phyloP scores from a whole-genome alignment of 2,329 filamentous ascomycete species.

The Scleromitrula shiraiana region DNA sequence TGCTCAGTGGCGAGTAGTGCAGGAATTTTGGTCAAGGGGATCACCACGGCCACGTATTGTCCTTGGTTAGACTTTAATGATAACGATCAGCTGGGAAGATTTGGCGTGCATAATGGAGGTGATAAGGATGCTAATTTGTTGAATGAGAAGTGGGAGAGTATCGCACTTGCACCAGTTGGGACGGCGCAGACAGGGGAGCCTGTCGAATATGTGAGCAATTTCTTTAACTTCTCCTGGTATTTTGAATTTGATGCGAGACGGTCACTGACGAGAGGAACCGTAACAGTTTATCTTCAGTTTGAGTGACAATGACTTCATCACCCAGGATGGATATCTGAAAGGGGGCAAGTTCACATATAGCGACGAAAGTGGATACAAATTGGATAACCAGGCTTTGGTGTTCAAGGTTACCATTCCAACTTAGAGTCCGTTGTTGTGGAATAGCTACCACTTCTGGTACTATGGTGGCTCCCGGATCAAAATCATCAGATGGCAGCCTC shows the following conservation, averaged over 20 bases:
- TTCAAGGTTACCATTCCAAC: conserved; percentile 35
- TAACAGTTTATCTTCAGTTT: conserved; percentile 51
- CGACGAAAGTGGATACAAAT: conserved; percentile 45
- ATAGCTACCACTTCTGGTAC: no score
- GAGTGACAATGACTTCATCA: conserved; percentile 70
- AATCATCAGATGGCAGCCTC: neutral
- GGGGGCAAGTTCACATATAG: conserved; percentile 44
- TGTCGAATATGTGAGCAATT: conserved; percentile 43
- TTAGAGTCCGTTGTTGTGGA: neutral
- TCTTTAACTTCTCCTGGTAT: neutral
- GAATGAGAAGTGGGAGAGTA: conserved; percentile 72
- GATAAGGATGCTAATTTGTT: conserved; percentile 48
- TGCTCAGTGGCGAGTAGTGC: conserved; percentile 32
- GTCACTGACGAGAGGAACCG: no score
- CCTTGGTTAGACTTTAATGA: conserved; percentile 61
- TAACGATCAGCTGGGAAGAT: conserved; percentile 54
- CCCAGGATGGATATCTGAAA: conserved; percentile 54
- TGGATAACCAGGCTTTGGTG: conserved; percentile 52
- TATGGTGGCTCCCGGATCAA: no score
- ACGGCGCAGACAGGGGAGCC: conserved; percentile 36
- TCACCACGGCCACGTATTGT: conserved; percentile 55
- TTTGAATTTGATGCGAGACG: neutral
- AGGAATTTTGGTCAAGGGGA: conserved; percentile 45
- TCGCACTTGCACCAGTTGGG: conserved; percentile 54
- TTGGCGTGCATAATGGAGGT: conserved; percentile 62